Evolutionary conservation across 2,329 filamentous ascomycete species (phyloP).

Genomic region (Calonectria naviculata): DNA sequence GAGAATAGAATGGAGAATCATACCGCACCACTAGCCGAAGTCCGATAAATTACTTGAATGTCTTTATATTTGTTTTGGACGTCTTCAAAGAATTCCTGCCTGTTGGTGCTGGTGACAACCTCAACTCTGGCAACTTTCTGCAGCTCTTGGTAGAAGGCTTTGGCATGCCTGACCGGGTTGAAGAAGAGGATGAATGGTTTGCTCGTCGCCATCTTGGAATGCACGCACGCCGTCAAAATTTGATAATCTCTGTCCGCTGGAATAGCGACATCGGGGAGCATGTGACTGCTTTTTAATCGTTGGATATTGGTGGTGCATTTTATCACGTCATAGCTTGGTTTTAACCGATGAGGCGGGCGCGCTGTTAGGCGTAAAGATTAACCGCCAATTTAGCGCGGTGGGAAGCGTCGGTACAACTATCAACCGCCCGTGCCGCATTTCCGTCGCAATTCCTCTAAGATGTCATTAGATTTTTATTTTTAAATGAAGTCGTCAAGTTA

Average conservation of each 20-base stretch:
- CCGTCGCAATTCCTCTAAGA: background rate
- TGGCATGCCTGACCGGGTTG: constrained; percentile 32
- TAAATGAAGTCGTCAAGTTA: no score
- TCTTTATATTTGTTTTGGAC: constrained; percentile 32
- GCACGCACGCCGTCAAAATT: background rate
- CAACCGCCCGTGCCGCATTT: background rate
- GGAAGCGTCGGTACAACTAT: background rate
- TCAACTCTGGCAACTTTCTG: constrained; percentile 22
- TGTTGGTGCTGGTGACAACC: constrained; percentile 32
- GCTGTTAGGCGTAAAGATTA: background rate
- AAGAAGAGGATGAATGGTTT: constrained; percentile 38
- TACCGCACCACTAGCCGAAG: constrained; percentile 36
- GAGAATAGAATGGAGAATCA: background rate
- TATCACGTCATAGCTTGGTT: background rate
- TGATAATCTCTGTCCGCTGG: background rate
- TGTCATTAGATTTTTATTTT: no score
- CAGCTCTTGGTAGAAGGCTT: constrained; percentile 22
- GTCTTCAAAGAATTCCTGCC: constrained; percentile 30
- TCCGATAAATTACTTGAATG: constrained; percentile 33
- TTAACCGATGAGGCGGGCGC: background rate
- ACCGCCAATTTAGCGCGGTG: background rate
- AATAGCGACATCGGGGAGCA: background rate
- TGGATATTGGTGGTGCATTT: background rate
- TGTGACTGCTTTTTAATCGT: background rate
- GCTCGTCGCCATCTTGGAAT: background rate